phyloP scores from a whole-genome alignment of 116 monocot species.

The Thalassia testudinum region DNA sequence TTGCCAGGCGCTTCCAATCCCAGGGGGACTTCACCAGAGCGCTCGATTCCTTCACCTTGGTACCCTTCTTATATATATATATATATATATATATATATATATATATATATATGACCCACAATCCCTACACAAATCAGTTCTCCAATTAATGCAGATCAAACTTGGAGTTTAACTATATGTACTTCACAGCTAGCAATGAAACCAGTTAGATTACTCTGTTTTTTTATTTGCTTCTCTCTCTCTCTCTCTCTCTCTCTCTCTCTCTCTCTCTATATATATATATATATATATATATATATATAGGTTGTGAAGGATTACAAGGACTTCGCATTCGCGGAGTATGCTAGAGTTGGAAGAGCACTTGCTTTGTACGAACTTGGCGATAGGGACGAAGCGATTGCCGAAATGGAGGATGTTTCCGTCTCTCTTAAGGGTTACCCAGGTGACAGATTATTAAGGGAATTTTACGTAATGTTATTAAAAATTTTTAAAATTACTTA shows the following conservation, averaged over 20 bases:
- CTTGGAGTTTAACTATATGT: background rate
- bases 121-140: background rate
- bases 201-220: background rate
- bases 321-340: constrained; percentile 68
- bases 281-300: background rate
- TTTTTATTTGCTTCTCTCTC: background rate
- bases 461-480: background rate
- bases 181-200: background rate
- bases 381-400: constrained; percentile 58
- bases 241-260: no score
- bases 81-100: background rate
- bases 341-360: constrained; percentile 77
- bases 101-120: background rate
- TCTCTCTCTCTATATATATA: no score
- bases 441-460: constrained; percentile 13
- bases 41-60: constrained; percentile 45
- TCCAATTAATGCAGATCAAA: background rate
- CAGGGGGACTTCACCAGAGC: constrained; percentile 48
- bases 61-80: background rate
- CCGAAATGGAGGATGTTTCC: constrained; percentile 85
- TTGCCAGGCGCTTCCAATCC: constrained; percentile 51
- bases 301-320: constrained; percentile 59
- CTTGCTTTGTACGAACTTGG: constrained; percentile 66
- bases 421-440: constrained; percentile 75
- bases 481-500: no score